Percentiles rank a stretch among this genome's conserved stretches.
Conservation (phyloP, 2,329 filamentous ascomycete species). For the Sclerotinia minor region DNA sequence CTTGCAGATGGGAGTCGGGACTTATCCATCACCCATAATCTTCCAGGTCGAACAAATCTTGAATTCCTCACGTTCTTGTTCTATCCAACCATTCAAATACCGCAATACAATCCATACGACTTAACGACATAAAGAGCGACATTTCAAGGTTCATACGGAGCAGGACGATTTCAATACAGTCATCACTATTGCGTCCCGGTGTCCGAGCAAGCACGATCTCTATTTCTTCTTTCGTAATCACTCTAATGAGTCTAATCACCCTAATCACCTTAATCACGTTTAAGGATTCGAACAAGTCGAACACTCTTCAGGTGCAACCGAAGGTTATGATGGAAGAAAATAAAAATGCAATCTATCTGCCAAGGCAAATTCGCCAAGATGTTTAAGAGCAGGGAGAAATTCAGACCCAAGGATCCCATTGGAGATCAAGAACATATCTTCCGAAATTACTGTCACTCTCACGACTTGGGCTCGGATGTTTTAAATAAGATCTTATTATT, state of each 20-base stretch:
- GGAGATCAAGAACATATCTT: conserved; percentile 2
- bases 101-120: background rate
- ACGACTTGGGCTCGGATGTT: background rate
- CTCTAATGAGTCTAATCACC: too few species aligned
- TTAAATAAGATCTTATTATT: too few species aligned
- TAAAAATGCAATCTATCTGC: background rate
- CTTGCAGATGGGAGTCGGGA: background rate
- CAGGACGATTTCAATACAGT: background rate
- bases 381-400: background rate
- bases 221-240: background rate
- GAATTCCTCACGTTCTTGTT: background rate
- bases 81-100: background rate
- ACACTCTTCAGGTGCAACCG: background rate
- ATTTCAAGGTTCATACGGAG: conserved; percentile 3
- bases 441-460: conserved; percentile 14
- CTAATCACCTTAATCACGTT: too few species aligned
- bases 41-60: background rate
- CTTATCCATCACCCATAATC: background rate
- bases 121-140: background rate
- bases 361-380: background rate
- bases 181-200: background rate
- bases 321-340: conserved; percentile 5
- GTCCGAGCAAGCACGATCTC: background rate
- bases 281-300: background rate
- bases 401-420: background rate